Conservation (phyloP, 345 rosid genomes). For the Mercurialis annua region DNA sequence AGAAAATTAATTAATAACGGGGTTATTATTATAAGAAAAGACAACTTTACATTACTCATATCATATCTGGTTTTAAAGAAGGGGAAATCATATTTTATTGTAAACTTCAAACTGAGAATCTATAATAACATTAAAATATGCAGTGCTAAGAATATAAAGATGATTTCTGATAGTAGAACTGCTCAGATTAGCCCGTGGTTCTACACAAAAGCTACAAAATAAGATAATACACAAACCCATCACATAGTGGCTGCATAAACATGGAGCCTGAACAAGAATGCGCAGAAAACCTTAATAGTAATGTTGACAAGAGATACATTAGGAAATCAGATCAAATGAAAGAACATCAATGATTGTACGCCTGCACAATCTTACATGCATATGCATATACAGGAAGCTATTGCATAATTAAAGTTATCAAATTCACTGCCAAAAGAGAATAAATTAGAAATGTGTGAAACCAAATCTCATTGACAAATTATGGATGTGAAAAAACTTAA, state of each 20-base stretch:
- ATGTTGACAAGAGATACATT: background rate
- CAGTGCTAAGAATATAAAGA: background rate
- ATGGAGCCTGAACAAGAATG: background rate
- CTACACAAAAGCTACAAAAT: background rate
- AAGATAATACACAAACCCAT: background rate
- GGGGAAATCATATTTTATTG: background rate
- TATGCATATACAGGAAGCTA: background rate
- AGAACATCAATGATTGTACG: background rate
- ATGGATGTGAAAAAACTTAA: background rate
- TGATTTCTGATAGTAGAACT: background rate
- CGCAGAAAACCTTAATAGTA: background rate
- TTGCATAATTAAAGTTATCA: background rate
- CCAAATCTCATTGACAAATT: no score
- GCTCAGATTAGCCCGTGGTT: background rate
- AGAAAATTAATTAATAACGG: slow-evolving; percentile 18
- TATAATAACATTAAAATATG: background rate
- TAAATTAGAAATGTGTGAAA: no score
- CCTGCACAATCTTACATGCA: background rate
- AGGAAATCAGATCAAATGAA: background rate
- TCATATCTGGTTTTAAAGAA: background rate
- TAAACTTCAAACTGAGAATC: background rate
- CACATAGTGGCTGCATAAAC: background rate
- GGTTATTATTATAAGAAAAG: background rate
- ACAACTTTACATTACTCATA: background rate
- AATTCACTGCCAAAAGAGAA: background rate